Base-by-base conservation (phyloP, 2,329 filamentous ascomycete genomes). In the Onygena corvina region DNA sequence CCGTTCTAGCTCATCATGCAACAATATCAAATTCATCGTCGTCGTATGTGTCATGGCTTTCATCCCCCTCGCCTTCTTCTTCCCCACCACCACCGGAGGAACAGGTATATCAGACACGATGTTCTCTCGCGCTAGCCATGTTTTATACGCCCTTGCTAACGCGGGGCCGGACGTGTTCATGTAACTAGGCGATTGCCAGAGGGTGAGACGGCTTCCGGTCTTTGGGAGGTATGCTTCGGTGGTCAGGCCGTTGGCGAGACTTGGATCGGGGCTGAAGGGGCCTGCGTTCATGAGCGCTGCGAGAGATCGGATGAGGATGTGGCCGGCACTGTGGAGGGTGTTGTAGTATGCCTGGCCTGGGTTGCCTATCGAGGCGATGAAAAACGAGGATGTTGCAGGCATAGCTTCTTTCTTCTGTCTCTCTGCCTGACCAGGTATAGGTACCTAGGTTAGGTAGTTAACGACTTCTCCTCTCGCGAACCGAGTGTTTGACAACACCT, bases 321-420 rank as follows among this genome's bases (percentile, higher is more conserved):
- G 90, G 8, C 89, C 92, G 11, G 88, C 87, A 20, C 82, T 89
- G 68, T 96, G 92, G 5, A 90, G 80, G 16, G 86, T 93, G 54
- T 83, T 75, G 56, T 78, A 76, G 66, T 90, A 89, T 18, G 68
- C 63, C 1, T 79, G 71, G 4, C 76, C 72, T 4, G 85, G 87
- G 59, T 96, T 96, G 57, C 92, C 92, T 54, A 98, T 76, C 54
- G 86, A 92, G 69, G 88, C 77, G 59, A 96, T 74, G 50, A 96
- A 78, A 58, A 94, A 46, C 8, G 42, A 31, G 27, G 42, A 20
- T 9, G 25, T 30, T 5, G 42, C 20, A 23, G 38, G 21, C 38
- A 42, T 42, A 14, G 11, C 38, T 18, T 25, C 14, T 11, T 12
- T 23, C 11, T 42, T 9, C 9, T n/a, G 21, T 23, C 21, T 11